A percentile compares a stretch with the other conserved stretches of the same genome.
phyloP scores from a whole-genome alignment of 2,329 filamentous ascomycete genomes.

The Emmonsia crescens region DNA sequence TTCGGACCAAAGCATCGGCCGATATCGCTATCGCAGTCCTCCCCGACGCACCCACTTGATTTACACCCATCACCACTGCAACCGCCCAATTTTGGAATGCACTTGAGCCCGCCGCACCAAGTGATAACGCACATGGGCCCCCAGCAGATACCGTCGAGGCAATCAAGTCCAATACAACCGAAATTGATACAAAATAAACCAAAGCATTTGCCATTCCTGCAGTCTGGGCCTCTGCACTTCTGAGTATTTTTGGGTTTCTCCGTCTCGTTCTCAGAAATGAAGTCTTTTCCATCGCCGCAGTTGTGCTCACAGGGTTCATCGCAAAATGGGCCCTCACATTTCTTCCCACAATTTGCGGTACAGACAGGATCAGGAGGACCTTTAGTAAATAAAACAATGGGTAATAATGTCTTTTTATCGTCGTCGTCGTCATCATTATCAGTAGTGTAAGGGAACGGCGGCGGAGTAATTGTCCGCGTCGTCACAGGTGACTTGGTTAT shows the following conservation, averaged over 20 bases:
- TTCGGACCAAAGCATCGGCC: background rate
- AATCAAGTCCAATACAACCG: background rate
- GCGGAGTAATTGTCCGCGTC: conserved; percentile 10
- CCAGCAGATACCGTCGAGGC: background rate
- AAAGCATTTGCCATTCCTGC: background rate
- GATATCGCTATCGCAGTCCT: background rate
- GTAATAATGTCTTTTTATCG: background rate
- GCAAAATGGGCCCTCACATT: conserved; percentile 1
- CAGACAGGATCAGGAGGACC: conserved; percentile 1
- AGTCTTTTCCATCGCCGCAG: background rate
- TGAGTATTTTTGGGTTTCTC: background rate
- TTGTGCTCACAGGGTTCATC: conserved; percentile 1
- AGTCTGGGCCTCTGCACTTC: background rate
- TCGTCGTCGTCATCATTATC: background rate
- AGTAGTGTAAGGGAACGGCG: conserved; percentile 8
- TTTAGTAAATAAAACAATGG: background rate
- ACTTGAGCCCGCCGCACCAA: background rate
- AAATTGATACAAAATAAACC: background rate
- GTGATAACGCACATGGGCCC: background rate
- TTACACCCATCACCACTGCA: background rate
- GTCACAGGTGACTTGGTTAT: background rate
- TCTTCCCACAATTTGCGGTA: background rate
- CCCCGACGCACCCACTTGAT: background rate
- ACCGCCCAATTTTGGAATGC: background rate
- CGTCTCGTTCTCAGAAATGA: background rate